Percentiles rank a stretch among this genome's conserved stretches.
These are phyloP conservation scores for Ottelia alismoides DNA, from an alignment of 106 monocot genomes.

Conservation along the genomic window DNA sequence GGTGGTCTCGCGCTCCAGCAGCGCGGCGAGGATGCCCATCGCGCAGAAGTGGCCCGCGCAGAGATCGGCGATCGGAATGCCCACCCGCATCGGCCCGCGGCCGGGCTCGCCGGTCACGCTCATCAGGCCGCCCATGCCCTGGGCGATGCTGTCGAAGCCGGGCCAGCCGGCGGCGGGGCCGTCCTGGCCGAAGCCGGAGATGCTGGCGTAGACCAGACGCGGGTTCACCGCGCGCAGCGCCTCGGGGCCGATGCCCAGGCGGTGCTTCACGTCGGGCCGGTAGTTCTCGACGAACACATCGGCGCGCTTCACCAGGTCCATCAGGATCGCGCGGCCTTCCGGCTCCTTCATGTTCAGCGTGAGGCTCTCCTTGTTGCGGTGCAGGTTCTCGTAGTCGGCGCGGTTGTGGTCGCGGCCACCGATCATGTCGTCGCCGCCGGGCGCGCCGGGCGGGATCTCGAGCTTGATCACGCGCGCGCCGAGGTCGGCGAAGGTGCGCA, in stretches of 20 bases:
- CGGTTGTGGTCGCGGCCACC: not conserved
- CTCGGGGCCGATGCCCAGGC: not conserved
- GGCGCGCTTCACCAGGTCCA: not conserved
- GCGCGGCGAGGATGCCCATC: not conserved
- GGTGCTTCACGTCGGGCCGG: not conserved
- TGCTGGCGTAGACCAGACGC: not conserved
- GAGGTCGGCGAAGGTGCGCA: not conserved
- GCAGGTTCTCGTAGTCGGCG: not conserved
- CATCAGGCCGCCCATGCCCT: not conserved
- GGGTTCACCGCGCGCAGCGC: not conserved
- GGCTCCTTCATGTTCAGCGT: not conserved
- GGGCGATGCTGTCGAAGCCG: not conserved
- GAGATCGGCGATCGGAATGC: not conserved
- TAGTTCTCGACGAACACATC: not conserved
- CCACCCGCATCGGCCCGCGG: not conserved
- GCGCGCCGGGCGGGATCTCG: not conserved
- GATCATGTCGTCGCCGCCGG: no score
- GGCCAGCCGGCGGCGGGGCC: no score
- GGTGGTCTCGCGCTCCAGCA: not conserved
- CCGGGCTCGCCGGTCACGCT: not conserved
- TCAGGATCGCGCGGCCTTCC: not conserved
- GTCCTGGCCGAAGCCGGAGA: not conserved
- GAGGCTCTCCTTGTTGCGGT: not conserved
- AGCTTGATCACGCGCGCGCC: not conserved
- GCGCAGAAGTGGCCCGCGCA: no score